Evolutionary conservation across 2,329 filamentous ascomycete species (phyloP).

Genomic region (Aspergillus candidus): DNA sequence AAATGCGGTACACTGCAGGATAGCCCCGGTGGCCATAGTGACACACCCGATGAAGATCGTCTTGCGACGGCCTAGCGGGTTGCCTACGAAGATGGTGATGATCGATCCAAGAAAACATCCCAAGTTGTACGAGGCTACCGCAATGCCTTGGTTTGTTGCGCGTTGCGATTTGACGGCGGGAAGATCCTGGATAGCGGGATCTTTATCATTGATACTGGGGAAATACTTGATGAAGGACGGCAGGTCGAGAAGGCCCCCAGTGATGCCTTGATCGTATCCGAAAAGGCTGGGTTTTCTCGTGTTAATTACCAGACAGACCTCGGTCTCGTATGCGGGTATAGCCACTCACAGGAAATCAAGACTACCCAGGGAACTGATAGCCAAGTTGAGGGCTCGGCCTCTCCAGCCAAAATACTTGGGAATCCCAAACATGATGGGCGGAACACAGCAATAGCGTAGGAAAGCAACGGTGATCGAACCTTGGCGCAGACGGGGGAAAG

Average conservation of each 20-base stretch:
- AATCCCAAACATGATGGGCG: slow-evolving; percentile 22
- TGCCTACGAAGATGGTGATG: slow-evolving; percentile 43
- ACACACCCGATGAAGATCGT: slow-evolving; percentile 41
- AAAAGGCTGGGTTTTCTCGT: slow-evolving; percentile 21
- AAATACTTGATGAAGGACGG: slow-evolving; percentile 37
- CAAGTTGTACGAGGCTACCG: slow-evolving; percentile 39
- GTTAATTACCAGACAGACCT: slow-evolving; percentile 1
- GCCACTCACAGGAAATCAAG: slow-evolving; percentile 31
- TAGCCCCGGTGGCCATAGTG: slow-evolving; percentile 42
- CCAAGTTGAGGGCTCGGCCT: slow-evolving; percentile 25
- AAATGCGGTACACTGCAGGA: slow-evolving; percentile 42
- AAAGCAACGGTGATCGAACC: slow-evolving; percentile 7
- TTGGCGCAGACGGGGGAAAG: slow-evolving; percentile 1
- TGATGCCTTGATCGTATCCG: slow-evolving; percentile 38
- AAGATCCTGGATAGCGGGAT: slow-evolving; percentile 1
- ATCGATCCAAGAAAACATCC: slow-evolving; percentile 46
- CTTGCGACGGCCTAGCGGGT: slow-evolving; percentile 42
- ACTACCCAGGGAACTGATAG: slow-evolving; percentile 41
- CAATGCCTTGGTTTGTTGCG: slow-evolving; percentile 28
- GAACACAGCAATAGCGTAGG: slow-evolving; percentile 1
- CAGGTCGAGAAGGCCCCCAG: slow-evolving; percentile 39
- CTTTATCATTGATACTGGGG: slow-evolving; percentile 24
- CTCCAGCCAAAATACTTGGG: slow-evolving; percentile 24
- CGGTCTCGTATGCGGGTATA: background rate
- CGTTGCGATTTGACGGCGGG: slow-evolving; percentile 11